A percentile compares a stretch with the other conserved stretches of the same genome.
Evolutionary conservation across 306 rosid genomes (phyloP).

Genomic region (Abrus pulchellus): DNA sequence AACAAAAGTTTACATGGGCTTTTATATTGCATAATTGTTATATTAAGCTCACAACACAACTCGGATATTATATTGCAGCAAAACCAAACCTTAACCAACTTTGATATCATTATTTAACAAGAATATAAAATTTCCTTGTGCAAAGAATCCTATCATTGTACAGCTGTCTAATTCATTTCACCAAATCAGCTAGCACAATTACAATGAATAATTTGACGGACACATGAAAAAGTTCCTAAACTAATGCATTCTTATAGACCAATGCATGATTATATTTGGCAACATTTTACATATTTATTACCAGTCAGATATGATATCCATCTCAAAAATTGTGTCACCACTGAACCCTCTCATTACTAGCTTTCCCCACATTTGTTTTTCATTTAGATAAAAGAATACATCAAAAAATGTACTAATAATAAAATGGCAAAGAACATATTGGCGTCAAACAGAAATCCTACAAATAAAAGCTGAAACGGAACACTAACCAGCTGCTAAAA

Average conservation of each 20-base stretch:
- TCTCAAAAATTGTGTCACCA: background rate
- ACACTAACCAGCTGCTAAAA: too few species aligned
- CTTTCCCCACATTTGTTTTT: background rate
- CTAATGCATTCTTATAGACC: background rate
- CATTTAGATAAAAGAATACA: background rate
- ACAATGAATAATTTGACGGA: conserved; percentile 20
- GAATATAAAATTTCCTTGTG: background rate
- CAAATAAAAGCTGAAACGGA: background rate
- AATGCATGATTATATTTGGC: too few species aligned
- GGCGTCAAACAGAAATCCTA: background rate
- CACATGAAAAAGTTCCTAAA: background rate
- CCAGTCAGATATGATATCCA: background rate
- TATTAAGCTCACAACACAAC: conserved; percentile 14
- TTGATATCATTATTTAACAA: conserved; percentile 7
- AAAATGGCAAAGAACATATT: too few species aligned
- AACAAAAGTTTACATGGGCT: conserved; percentile 4
- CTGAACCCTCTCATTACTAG: background rate
- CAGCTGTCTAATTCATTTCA: background rate
- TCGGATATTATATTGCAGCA: conserved; percentile 9
- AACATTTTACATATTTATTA: too few species aligned
- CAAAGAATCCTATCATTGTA: background rate
- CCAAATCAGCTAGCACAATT: conserved; percentile 17
- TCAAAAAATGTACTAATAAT: background rate
- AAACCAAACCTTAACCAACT: conserved; percentile 28
- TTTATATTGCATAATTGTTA: conserved; percentile 6